phyloP scores from a whole-genome alignment of 768 basidiomycete species.

The Chalciporus pseudorubinellus region DNA sequence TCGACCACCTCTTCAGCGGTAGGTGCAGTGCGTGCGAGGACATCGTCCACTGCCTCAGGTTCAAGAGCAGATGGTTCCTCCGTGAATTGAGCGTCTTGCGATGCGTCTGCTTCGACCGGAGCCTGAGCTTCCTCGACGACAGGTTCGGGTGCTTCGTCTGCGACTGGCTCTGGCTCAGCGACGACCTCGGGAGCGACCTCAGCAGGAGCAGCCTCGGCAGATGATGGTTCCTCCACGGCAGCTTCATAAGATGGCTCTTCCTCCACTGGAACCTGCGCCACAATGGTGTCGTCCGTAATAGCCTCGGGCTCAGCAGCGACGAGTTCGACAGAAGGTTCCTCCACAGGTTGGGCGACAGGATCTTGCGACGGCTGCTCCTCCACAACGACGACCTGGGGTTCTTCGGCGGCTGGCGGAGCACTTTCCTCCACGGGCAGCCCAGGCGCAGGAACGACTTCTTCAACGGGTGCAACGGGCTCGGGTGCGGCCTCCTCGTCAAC shows the following conservation, averaged over 20 bases:
- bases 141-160: not conserved
- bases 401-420: too few species aligned
- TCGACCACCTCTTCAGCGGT: not conserved
- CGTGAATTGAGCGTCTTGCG: not conserved
- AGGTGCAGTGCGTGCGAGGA: not conserved
- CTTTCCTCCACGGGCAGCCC: too few species aligned
- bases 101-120: not conserved
- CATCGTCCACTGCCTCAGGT: not conserved
- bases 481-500: too few species aligned
- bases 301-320: not conserved
- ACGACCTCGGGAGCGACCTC: not conserved
- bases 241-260: not conserved
- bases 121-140: not conserved
- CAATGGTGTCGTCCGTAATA: not conserved
- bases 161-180: not conserved
- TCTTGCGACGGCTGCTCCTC: too few species aligned
- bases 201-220: not conserved
- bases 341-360: not conserved
- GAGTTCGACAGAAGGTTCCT: not conserved
- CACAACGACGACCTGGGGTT: too few species aligned
- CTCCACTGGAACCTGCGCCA: conserved; percentile 1
- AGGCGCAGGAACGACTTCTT: too few species aligned
- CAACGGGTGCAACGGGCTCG: too few species aligned
- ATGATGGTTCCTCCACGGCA: not conserved
- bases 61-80: not conserved